These are phyloP conservation scores for Lojkania enalia DNA, from an alignment of 2,329 filamentous ascomycete genomes.

Conservation along the genomic window DNA sequence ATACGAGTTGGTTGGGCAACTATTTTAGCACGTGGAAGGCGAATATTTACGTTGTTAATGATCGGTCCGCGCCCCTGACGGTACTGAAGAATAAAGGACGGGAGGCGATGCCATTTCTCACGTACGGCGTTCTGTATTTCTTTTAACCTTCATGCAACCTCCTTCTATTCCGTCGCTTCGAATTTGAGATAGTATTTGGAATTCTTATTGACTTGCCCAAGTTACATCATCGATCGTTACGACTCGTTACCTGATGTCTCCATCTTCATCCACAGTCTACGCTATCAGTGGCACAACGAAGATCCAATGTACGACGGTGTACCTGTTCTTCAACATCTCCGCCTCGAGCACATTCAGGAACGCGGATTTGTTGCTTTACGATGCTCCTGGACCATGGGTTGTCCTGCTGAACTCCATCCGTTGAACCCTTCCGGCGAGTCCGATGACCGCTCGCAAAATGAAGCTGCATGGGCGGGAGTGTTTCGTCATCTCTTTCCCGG, in stretches of 20 bases:
- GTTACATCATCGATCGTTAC: conserved; percentile 37
- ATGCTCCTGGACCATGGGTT: conserved; percentile 54
- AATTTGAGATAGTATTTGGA: neutral
- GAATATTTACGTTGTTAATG: conserved; percentile 46
- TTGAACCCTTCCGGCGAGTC: conserved; percentile 38
- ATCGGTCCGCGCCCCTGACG: conserved; percentile 36
- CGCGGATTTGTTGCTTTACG: conserved; percentile 56
- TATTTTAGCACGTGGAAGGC: conserved; percentile 35
- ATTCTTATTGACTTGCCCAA: neutral
- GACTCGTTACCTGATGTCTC: conserved; percentile 36
- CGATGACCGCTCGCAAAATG: conserved; percentile 29
- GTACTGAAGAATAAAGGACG: conserved; percentile 49
- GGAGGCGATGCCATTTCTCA: conserved; percentile 51
- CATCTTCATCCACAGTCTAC: conserved; percentile 41
- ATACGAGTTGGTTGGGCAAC: conserved; percentile 40
- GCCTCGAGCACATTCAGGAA: conserved; percentile 47
- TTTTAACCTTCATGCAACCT: neutral
- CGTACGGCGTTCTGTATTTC: conserved; percentile 27
- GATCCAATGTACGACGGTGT: conserved; percentile 53
- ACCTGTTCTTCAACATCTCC: conserved; percentile 49
- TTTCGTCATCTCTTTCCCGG: conserved; percentile 51
- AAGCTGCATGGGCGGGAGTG: conserved; percentile 48
- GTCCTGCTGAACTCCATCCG: conserved; percentile 53
- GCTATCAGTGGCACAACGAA: conserved; percentile 52
- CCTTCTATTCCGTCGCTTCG: no score